Evolutionary conservation across 164 flowering plant genomes (phyloP), one percentile per base, ranked within the genome.

Genomic region (Vitis rupestris): DNA sequence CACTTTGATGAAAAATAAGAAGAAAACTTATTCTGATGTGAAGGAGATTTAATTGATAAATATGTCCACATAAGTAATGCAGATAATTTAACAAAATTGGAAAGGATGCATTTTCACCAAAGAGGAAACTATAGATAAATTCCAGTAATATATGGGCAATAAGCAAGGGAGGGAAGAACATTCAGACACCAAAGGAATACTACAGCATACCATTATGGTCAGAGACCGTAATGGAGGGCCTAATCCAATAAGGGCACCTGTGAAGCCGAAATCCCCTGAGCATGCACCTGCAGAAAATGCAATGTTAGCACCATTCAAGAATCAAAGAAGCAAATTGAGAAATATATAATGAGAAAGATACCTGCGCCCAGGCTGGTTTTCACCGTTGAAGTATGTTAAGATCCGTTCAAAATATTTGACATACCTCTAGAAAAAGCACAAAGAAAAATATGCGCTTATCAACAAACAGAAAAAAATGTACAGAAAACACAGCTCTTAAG

Each of bases 241-340:
- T 87, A 71, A 95, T 88, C 99, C 99, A 95, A 67, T 91, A 95
- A 53, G 98, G 98, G 75, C 99, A 95, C 73, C 92, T 80, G 75
- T 87, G 99, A 78, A 95, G 96, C 72, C 99, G 93, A 74, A 95
- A 90, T 51, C 99, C 99, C 77, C 97, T 84, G 70, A 95, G 98
- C 93, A 93, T 88, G 86, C 97, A 93, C 88, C 99, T 95, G 80
- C 37, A 76, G 15, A 69, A 66, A 69, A 49, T 1, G 27, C 60
- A 59, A 59, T 16, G 15, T 81, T 44, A 77, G 23, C 10, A 44
- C 6, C 48, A 15, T 1, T 30, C 49, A 51, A 19, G 61, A 37
- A 50, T n/a, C 51, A 63, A 47, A 68, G 61, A 63, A 50, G 9
- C 37, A 9, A 29, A 2, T 37, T 47, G 13, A 65, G 8, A 61